Base-by-base conservation (phyloP, 768 basidiomycete genomes). In the Daedalea quercina region DNA sequence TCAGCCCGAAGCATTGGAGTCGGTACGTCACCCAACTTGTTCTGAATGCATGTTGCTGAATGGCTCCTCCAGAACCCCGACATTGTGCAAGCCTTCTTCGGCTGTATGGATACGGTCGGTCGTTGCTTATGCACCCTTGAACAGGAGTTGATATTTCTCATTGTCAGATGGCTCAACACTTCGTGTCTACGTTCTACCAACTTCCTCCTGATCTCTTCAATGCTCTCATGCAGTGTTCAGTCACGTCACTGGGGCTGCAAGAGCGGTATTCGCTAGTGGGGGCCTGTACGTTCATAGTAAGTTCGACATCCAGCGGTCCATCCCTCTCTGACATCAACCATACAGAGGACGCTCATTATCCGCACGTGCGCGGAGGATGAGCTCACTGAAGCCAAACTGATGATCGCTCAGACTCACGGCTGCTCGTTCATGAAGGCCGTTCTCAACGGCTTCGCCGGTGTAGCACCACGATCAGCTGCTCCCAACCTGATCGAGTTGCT, bases 1-100 rank as follows among this genome's bases (percentile, higher is more conserved):
- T 0, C 70, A 76, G 51, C 75, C 78, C 0, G 81, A 82, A 1
- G 80, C 77, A 9, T 87, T 91, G 86, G 82, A 83, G 61, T 73
- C 72, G 54, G 90, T 91, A 60, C 54, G 84, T 70, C 40, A 25
- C 12, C 11, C 17, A 15, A 6, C 19, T 15, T 11, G 3, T 37
- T 3, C 20, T 35, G 24, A 12, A 28, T 22, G 11, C 17, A 34
- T 13, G 25, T 25, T 40, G 26, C 11, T 50, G 23, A 24, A 17
- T 15, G 19, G 15, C 13, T 23, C 22, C 15, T 40, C 13, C 31
- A 95, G 91, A 91, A 95, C 63, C 93, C 94, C 0, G 94, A 95
- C 65, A 80, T 95, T 24, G 90, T 92, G 15, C 91, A 93, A 63
- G 84, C 83, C 23, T 94, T 94, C 67, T 95, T 94, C 68, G 76